Base-by-base conservation (phyloP, 805 yeast species). In the Suhomyces sp. region DNA sequence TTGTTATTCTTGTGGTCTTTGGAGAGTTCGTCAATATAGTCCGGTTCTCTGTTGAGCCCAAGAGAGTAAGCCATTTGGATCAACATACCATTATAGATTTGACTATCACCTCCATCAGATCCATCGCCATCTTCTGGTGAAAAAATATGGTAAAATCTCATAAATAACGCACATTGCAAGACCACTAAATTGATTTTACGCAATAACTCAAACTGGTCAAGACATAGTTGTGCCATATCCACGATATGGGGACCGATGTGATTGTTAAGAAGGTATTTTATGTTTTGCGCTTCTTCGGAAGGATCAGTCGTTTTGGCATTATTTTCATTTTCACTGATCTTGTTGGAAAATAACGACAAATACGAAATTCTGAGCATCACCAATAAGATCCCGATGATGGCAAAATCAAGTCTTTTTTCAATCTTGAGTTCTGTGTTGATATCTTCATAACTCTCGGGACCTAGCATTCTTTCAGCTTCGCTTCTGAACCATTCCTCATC, bases 41-140 rank as follows among this genome's bases (percentile, higher is more conserved):
- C 68, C 1, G 82, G 82, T 57, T 80, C 84, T 24, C 84, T 60
- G 55, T 79, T 76, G 48, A 80, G 59, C 1, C 83, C 83, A 31
- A 79, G 68, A 3, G 76, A 71, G 50, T 68, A 68, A 2, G 83
- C 83, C 62, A 77, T 64, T 49, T 77, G 75, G 9, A 78, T 66
- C 41, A 79, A 58, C 52, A 63, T 50, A 8, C 63, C 56, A 35
- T 54, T 49, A 52, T 54, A 77, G 6, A 83, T 78, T 59, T 79
- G 84, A 2, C 84, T 76, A 48, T 81, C 82, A 44, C 84, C 86
- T 52, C 82, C 85, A 60, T 82, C 87, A 4, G 73, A 70, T 1
- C 79, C 76, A 60, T 82, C 85, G 40, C 86, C 86, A 55, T 80
- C 84, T 55, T 84, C 86, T 1, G 88, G 86, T 9, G 87, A 80